Base-by-base conservation (phyloP, 805 yeast species). In the Nakazawaea wickerhamii region DNA sequence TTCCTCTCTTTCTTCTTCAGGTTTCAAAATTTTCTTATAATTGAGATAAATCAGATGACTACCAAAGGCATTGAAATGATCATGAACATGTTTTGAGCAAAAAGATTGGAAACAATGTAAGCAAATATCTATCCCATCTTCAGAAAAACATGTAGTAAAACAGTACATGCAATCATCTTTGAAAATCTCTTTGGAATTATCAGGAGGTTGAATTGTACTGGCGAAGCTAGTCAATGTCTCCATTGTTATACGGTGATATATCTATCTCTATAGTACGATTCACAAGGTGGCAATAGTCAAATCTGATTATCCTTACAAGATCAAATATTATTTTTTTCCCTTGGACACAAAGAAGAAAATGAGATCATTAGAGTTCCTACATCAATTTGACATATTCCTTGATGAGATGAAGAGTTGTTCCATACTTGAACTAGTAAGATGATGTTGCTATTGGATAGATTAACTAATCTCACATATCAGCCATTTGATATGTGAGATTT, bases 101-200 rank as follows among this genome's bases (percentile, higher is more conserved):
- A 84, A 85, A 5, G 88, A 78, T 42, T 83, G 84, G 59, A 74
- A 86, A 51, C 95, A 82, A 2, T 64, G 51, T 39, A 93, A 64
- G 49, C 96, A 90, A 11, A 90, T 75, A 54, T 84, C 90, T 14
- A 91, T 58, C 0, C 95, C 95, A 5, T 57, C 41, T 9, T 52
- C 49, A 38, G 73, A 75, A 40, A 65, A 63, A 4, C 86, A 75
- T 0, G 86, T 78, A 47, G 81, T 91, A 55, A 84, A 91, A 41
- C 90, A 83, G 62, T 76, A 91, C 65, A 84, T 84, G 57, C 97
- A 90, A 50, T 89, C 96, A 64, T 91, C 97, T 56, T 87, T 90
- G 54, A 78, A 81, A 14, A 90, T 77, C 2, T 70, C 65, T 19
- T 61, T 47, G 3, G 65, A 61, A 23, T 64, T 43, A 3, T 50